Conservation (phyloP, 352 stramenopile species). For the Globisporangium nagaii region DNA sequence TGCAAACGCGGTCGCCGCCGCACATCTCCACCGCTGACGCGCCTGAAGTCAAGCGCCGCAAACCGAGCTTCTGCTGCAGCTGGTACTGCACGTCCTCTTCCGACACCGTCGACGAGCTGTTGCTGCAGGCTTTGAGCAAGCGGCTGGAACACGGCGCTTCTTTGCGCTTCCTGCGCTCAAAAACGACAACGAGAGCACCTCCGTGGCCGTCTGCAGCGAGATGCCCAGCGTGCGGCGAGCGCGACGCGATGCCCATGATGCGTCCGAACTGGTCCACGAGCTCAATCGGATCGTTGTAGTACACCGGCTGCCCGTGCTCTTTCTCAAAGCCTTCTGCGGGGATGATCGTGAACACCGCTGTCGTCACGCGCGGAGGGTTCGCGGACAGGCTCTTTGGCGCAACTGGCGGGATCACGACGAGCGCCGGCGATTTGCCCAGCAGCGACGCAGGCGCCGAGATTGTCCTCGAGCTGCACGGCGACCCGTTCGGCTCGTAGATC, state of each 20-base stretch:
- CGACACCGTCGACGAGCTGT: not conserved
- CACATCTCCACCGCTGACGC: constrained; percentile 25
- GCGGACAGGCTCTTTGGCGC: not conserved
- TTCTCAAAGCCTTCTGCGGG: constrained; percentile 36
- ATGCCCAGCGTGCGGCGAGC: constrained; percentile 20
- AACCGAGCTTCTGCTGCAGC: constrained; percentile 10
- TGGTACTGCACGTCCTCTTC: not conserved
- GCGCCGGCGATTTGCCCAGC: constrained; percentile 18
- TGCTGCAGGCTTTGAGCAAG: constrained; percentile 1
- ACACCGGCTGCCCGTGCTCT: constrained; percentile 27
- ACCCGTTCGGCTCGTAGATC: constrained; percentile 13
- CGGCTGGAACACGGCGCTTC: not conserved
- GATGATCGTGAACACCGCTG: constrained; percentile 29
- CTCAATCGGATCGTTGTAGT: constrained; percentile 35
- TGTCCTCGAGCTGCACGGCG: not conserved
- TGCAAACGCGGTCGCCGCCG: constrained; percentile 23
- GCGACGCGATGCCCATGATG: constrained; percentile 21
- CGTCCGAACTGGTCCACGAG: constrained; percentile 27
- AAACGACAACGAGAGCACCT: constrained; percentile 28
- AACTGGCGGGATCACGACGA: constrained; percentile 21
- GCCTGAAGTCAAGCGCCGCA: constrained; percentile 4
- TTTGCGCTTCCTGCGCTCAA: constrained; percentile 9
- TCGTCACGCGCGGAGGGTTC: constrained; percentile 1
- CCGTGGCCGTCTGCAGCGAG: constrained; percentile 25
- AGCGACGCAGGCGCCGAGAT: constrained; percentile 4